Evolutionary conservation across 2,329 filamentous ascomycete species (phyloP).

Genomic region (Zalaria obscura): DNA sequence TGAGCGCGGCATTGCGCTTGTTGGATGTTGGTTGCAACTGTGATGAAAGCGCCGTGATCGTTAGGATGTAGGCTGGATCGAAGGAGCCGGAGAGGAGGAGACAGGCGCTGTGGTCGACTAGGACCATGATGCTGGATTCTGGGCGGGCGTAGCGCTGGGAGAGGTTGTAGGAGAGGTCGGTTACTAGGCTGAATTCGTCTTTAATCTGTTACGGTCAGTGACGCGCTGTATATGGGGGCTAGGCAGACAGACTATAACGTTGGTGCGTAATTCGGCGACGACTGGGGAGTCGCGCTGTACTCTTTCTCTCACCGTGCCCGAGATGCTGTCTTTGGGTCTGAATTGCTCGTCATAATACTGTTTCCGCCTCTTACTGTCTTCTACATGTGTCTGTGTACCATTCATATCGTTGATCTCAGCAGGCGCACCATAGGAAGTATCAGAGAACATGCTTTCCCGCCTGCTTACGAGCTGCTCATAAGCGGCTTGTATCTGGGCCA

Average conservation of each 20-base stretch:
- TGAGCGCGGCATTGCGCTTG: conserved; percentile 62
- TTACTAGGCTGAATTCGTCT: conserved; percentile 62
- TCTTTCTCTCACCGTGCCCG: conserved; percentile 20
- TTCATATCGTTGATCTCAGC: too few species aligned
- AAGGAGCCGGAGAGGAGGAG: conserved; percentile 63
- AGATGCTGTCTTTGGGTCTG: conserved; percentile 15
- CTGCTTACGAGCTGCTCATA: too few species aligned
- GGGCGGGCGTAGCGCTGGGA: conserved; percentile 63
- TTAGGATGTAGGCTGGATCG: conserved; percentile 67
- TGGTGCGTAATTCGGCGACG: conserved; percentile 32
- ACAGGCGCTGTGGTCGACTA: conserved; percentile 60
- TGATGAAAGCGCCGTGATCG: conserved; percentile 53
- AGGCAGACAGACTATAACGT: conserved; percentile 32
- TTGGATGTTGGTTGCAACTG: conserved; percentile 63
- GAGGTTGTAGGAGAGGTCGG: conserved; percentile 57
- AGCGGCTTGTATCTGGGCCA: too few species aligned
- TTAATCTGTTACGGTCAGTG: conserved; percentile 39
- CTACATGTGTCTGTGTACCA: conserved; percentile 5
- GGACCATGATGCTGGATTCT: conserved; percentile 59
- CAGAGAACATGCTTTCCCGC: too few species aligned
- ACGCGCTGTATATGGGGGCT: conserved; percentile 9
- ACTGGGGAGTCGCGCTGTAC: conserved; percentile 31
- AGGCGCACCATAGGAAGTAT: too few species aligned
- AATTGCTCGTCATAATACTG: conserved; percentile 20
- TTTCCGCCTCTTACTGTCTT: conserved; percentile 17